phyloP scores from a whole-genome alignment of 148 eudicot genomes.

The Talinum fruticosum region DNA sequence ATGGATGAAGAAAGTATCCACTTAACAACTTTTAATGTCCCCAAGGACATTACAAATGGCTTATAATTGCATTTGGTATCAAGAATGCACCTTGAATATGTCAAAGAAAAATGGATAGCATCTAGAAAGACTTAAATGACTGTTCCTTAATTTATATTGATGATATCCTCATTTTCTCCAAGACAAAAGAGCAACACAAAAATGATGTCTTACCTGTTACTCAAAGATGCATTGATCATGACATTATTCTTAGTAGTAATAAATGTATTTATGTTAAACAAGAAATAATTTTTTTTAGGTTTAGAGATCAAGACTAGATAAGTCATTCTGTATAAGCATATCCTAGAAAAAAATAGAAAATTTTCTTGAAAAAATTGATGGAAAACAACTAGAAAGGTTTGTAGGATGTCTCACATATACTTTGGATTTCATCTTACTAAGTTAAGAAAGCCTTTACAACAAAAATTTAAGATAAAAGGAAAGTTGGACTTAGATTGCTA shows the following conservation, averaged over 20 bases:
- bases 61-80: neutral
- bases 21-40: neutral
- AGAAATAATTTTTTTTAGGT: neutral
- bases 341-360: neutral
- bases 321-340: neutral
- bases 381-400: neutral
- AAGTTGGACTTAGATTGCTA: neutral
- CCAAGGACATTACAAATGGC: neutral
- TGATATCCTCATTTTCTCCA: conserved; percentile 2
- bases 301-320: neutral
- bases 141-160: neutral
- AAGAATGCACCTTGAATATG: neutral
- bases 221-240: neutral
- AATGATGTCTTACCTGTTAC: neutral
- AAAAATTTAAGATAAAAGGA: neutral
- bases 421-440: neutral
- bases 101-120: conserved; percentile 11
- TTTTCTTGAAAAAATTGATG: neutral
- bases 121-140: neutral
- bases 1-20: neutral
- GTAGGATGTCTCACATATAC: neutral
- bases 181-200: neutral
- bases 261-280: neutral
- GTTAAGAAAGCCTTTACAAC: neutral
- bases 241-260: neutral